phyloP scores from a whole-genome alignment of 2,329 filamentous ascomycete genomes.

The Trichoderma simmonsii region DNA sequence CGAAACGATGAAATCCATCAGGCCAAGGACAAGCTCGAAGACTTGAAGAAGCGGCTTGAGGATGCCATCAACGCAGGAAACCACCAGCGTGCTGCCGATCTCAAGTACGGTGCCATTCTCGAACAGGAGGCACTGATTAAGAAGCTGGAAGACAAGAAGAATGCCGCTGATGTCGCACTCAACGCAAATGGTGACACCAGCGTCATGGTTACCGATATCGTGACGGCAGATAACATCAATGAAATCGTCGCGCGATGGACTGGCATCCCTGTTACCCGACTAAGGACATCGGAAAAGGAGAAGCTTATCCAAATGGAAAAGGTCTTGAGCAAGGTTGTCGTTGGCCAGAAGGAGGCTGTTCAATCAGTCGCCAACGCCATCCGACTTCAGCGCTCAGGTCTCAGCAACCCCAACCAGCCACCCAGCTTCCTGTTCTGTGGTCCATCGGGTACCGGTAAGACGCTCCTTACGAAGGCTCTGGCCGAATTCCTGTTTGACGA shows the following conservation, averaged over 20 bases:
- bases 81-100: constrained; percentile 81
- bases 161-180: constrained; percentile 70
- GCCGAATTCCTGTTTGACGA: constrained; percentile 99
- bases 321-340: constrained; percentile 75
- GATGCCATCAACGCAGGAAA: constrained; percentile 88
- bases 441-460: constrained; percentile 97
- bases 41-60: constrained; percentile 85
- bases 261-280: constrained; percentile 92
- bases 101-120: constrained; percentile 96
- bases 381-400: constrained; percentile 87
- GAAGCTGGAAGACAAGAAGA: constrained; percentile 76
- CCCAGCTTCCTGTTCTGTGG: constrained; percentile 99
- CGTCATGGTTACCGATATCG: constrained; percentile 84
- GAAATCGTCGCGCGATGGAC: constrained; percentile 97
- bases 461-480: constrained; percentile 90
- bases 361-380: constrained; percentile 93
- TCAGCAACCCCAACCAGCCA: constrained; percentile 93
- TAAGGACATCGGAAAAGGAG: constrained; percentile 95
- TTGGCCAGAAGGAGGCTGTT: constrained; percentile 93
- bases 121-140: constrained; percentile 82
- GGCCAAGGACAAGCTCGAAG: constrained; percentile 90
- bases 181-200: constrained; percentile 54
- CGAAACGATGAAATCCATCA: constrained; percentile 90
- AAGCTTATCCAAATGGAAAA: constrained; percentile 98
- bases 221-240: constrained; percentile 97